Evolutionary conservation across 306 rosid species (phyloP).

Genomic region (Cicer yamashitae): DNA sequence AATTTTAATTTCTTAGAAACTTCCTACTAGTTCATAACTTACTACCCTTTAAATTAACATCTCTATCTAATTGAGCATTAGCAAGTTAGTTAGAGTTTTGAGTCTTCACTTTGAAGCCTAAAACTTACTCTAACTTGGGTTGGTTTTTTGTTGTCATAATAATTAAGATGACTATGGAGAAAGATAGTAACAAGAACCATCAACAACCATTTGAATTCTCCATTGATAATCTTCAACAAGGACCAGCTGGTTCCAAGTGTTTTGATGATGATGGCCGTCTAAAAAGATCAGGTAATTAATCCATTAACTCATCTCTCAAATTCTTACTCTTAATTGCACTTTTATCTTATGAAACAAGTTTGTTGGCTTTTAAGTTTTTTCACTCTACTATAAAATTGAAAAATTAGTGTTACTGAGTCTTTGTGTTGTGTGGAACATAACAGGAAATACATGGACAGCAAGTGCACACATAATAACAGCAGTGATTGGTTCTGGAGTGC

Average conservation of each 20-base stretch:
- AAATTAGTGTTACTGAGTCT: background rate
- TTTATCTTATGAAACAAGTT: too few relatives aligned
- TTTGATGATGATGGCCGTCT: slow-evolving; percentile 53
- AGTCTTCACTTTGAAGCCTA: background rate
- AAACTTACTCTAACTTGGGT: background rate
- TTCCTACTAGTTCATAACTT: too few relatives aligned
- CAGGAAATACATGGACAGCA: slow-evolving; percentile 52
- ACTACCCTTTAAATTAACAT: too few relatives aligned
- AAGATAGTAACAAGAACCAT: background rate
- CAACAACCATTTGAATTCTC: slow-evolving; percentile 42
- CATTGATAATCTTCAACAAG: slow-evolving; percentile 24
- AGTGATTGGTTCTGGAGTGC: slow-evolving; percentile 58
- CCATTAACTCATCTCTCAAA: background rate
- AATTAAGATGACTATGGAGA: slow-evolving; percentile 42
- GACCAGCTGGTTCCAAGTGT: slow-evolving; percentile 17
- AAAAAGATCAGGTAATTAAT: slow-evolving; percentile 53
- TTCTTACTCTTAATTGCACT: too few relatives aligned
- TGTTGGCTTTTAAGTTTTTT: too few relatives aligned
- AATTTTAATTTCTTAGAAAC: too few relatives aligned
- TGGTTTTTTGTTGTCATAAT: background rate
- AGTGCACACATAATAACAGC: slow-evolving; percentile 59
- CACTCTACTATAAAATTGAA: background rate
- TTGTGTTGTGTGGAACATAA: background rate
- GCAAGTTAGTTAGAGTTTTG: background rate
- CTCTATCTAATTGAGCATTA: too few relatives aligned